Conservation (phyloP, 176 grass and related monocot genomes). For the Oropetium thomaeum region DNA sequence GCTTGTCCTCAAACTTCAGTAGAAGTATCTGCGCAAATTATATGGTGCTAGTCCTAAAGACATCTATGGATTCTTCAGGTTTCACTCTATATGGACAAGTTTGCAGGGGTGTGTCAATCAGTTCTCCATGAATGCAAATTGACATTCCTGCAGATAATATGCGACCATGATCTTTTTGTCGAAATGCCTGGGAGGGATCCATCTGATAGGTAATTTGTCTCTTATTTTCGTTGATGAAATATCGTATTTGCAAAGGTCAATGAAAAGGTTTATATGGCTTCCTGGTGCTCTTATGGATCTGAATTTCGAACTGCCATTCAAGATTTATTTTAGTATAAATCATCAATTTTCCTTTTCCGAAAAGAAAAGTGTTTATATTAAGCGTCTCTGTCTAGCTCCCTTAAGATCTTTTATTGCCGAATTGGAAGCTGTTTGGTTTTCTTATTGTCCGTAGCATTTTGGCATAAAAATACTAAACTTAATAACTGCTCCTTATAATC, state of each 20-base stretch:
- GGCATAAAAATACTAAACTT: background rate
- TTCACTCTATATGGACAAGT: constrained; percentile 98
- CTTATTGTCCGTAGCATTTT: background rate
- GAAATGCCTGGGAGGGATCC: constrained; percentile 99
- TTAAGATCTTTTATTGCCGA: background rate
- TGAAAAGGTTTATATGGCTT: constrained; percentile 22
- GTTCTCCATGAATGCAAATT: constrained; percentile 97
- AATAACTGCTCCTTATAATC: constrained; percentile 6
- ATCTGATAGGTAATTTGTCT: constrained; percentile 75
- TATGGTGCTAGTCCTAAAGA: constrained; percentile 14
- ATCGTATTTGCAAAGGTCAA: constrained; percentile 10
- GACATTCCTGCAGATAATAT: constrained; percentile 97
- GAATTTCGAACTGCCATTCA: background rate
- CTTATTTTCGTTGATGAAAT: background rate
- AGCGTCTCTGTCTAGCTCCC: background rate
- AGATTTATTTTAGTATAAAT: background rate
- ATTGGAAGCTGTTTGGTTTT: background rate
- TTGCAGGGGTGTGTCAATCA: constrained; percentile 98
- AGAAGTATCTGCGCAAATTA: constrained; percentile 10
- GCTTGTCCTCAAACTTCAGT: constrained; percentile 22
- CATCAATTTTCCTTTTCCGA: background rate
- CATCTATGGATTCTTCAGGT: constrained; percentile 53
- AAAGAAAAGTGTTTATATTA: background rate
- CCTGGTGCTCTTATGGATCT: constrained; percentile 11
- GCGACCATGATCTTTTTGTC: constrained; percentile 96